Evolutionary conservation across 768 basidiomycete genomes (phyloP).

Genomic region (Lentinula aciculospora): DNA sequence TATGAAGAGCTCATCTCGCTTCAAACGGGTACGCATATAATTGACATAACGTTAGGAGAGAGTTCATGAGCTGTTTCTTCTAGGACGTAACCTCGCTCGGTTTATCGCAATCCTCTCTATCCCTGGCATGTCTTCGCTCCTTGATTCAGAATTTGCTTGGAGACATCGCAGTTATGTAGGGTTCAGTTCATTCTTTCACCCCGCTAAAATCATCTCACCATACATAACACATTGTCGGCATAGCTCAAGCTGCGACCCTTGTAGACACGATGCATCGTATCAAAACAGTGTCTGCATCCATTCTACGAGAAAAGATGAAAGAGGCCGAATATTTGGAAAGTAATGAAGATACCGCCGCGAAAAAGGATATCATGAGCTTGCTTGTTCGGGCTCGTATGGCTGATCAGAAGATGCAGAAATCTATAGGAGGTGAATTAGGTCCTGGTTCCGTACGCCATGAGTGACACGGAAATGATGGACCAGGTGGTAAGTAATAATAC

Average conservation of each 20-base stretch:
- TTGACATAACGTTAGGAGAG: no score
- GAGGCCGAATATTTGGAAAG: constrained; percentile 19
- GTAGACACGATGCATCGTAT: constrained; percentile 37
- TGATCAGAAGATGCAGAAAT: not conserved
- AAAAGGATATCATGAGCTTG: constrained; percentile 49
- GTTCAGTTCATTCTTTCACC: no score
- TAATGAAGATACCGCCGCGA: constrained; percentile 14
- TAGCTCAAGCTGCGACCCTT: constrained; percentile 15
- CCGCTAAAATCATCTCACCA: not conserved
- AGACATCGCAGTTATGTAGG: constrained; percentile 17
- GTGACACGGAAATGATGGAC: constrained; percentile 43
- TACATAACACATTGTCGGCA: no score
- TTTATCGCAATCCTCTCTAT: constrained; percentile 28
- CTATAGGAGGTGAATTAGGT: not conserved
- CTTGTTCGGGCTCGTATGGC: constrained; percentile 36
- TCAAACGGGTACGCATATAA: constrained; percentile 24
- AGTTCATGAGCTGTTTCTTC: not conserved
- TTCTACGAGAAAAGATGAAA: constrained; percentile 34
- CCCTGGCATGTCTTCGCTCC: constrained; percentile 28
- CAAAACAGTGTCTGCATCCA: constrained; percentile 29
- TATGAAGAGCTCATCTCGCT: constrained; percentile 36
- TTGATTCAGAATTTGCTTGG: constrained; percentile 30
- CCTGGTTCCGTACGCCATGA: constrained; percentile 32
- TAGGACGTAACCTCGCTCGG: constrained; percentile 25
- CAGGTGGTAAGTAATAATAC: constrained; percentile 36